A percentile compares a stretch with the other conserved stretches of the same genome.
These are phyloP conservation scores for Diversispora epigaea DNA, from an alignment of 192 early-diverging fungal species.

Conservation along the genomic window DNA sequence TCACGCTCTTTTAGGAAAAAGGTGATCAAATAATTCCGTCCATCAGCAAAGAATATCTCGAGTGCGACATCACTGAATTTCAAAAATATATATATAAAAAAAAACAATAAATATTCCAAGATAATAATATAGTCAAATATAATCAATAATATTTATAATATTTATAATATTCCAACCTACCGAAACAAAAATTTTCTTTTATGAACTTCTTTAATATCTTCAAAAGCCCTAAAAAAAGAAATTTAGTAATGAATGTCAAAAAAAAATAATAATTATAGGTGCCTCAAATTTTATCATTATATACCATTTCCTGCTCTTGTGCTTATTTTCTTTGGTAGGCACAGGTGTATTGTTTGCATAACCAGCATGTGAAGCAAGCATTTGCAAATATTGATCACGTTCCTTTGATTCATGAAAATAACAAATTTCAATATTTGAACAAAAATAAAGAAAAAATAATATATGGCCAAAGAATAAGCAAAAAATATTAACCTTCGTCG, in stretches of 20 bases:
- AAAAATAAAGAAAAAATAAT: neutral
- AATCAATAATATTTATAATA: too few relatives aligned
- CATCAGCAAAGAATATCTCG: slow-evolving; percentile 79
- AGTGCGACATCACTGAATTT: slow-evolving; percentile 65
- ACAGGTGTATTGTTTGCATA: slow-evolving; percentile 35
- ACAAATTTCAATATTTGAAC: neutral
- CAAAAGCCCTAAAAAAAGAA: slow-evolving; percentile 43
- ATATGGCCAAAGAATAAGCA: too few relatives aligned
- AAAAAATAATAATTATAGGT: neutral
- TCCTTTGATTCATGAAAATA: slow-evolving; percentile 34
- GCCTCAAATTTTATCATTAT: neutral
- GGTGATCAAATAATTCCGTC: slow-evolving; percentile 72
- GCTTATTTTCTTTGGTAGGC: slow-evolving; percentile 13
- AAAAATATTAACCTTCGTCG: slow-evolving; percentile 39
- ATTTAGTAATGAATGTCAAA: neutral
- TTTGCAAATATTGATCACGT: slow-evolving; percentile 57
- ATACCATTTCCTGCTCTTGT: slow-evolving; percentile 30
- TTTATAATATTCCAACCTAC: slow-evolving; percentile 36
- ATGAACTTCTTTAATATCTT: slow-evolving; percentile 66
- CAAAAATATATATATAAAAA: too few relatives aligned
- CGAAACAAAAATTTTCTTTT: slow-evolving; percentile 61
- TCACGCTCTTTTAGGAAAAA: slow-evolving; percentile 65
- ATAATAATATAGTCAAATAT: too few relatives aligned
- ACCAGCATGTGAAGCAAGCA: slow-evolving; percentile 54
- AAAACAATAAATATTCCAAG: too few relatives aligned